Percentiles rank a stretch among this genome's conserved stretches.
Evolutionary conservation across 768 basidiomycete species (phyloP).

Genomic region (Trametes coccinea): DNA sequence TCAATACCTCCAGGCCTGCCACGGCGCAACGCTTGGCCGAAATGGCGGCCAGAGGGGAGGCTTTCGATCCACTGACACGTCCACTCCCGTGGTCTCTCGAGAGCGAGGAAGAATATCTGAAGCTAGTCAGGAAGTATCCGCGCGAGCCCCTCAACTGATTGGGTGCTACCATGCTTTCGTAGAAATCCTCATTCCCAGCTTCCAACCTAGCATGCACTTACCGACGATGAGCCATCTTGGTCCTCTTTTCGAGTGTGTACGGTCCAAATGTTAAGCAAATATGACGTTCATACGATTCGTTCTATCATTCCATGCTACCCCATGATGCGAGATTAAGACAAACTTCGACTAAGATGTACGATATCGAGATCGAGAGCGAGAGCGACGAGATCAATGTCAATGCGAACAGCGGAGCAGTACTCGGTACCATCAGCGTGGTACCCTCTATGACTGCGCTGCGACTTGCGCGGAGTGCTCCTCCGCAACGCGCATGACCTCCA

Average conservation of each 20-base stretch:
- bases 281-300: constrained; percentile 1
- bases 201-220: too few species aligned
- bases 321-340: constrained; percentile 4
- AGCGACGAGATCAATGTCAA: constrained; percentile 13
- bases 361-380: constrained; percentile 15
- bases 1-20: constrained; percentile 44
- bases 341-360: constrained; percentile 10
- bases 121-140: constrained; percentile 21
- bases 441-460: constrained; percentile 8
- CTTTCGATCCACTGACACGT: constrained; percentile 42
- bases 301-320: constrained; percentile 6
- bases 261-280: not conserved
- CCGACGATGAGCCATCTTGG: too few species aligned
- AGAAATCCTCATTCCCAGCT: too few species aligned
- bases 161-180: not conserved
- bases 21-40: constrained; percentile 46
- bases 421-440: not conserved
- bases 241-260: too few species aligned
- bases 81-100: constrained; percentile 38
- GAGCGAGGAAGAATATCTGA: constrained; percentile 26
- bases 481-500: constrained; percentile 82
- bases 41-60: constrained; percentile 40
- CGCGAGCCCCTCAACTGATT: constrained; percentile 22
- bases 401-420: not conserved
- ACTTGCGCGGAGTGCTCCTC: constrained; percentile 39